These are phyloP conservation scores for Alternaria longipes DNA, from an alignment of 2,329 filamentous ascomycete species.

Conservation along the genomic window DNA sequence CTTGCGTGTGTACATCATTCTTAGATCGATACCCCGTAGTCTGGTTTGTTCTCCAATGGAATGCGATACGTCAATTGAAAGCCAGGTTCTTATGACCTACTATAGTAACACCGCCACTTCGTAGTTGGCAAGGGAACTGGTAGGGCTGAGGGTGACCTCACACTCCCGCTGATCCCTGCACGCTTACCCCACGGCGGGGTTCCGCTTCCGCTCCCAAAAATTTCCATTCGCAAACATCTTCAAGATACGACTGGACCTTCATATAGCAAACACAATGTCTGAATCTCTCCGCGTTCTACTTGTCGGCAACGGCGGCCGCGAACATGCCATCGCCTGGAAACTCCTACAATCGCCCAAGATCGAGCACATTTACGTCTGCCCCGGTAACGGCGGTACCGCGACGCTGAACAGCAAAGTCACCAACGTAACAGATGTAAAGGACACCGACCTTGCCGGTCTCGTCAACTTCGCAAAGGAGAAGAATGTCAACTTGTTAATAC, in stretches of 20 bases:
- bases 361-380: slow-evolving; percentile 73
- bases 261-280: slow-evolving; percentile 30
- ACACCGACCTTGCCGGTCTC: slow-evolving; percentile 80
- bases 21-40: slow-evolving; percentile 9
- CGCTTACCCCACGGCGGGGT: slow-evolving; percentile 33
- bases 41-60: not conserved
- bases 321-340: slow-evolving; percentile 96
- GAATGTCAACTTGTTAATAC: slow-evolving; percentile 81
- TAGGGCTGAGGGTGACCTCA: slow-evolving; percentile 31
- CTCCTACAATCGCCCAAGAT: slow-evolving; percentile 82
- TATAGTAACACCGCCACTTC: not conserved
- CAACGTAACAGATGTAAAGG: slow-evolving; percentile 75
- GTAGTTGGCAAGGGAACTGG: not conserved
- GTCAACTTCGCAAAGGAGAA: slow-evolving; percentile 78
- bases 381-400: slow-evolving; percentile 83
- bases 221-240: slow-evolving; percentile 18
- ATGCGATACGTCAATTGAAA: not conserved
- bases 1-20: not conserved
- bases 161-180: slow-evolving; percentile 20
- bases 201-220: slow-evolving; percentile 22
- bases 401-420: slow-evolving; percentile 61
- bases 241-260: slow-evolving; percentile 4
- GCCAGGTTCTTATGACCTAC: not conserved
- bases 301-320: slow-evolving; percentile 91
- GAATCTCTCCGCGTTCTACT: slow-evolving; percentile 68